Base-by-base conservation (phyloP, 78 protist genomes). In the Dictyostelium intermedium region DNA sequence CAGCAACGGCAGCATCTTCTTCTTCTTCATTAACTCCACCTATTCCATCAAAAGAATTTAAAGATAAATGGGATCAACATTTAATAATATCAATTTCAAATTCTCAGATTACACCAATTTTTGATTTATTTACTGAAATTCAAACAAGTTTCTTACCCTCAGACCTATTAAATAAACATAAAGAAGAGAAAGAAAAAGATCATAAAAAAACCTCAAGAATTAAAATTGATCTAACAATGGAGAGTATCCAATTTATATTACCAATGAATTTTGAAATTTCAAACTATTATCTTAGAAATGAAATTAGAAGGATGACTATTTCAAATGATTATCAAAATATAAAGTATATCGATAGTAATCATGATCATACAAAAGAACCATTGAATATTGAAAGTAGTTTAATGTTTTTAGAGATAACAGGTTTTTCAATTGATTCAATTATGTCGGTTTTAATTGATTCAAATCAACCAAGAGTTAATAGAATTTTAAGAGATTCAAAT, bases 101-200 rank as follows among this genome's bases (percentile, higher is more conserved):
- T 60, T 8, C 43, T 16, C 63, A 61, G 37, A 61, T 87, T 16
- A 43, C 50, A 16, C 93, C 93, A 34, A 41, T 87, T 13, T 87
- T 87, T 30, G 85, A 87, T 87, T 43, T 87, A 27, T 61, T 87
- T 13, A n/a, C 93, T 25, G 93, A 76, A 9, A 61, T 85, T 13
- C 83, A 85, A 76, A 45, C 60, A 3, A 50, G 78, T 37, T 39
- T 72, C 79, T 72, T 72, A 72, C 79, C 79, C 16, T 30, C 74
- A 11, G 30, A 23, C 11, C 9, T 66, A 66, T 27, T 66, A 27
- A 23, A 66, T 9, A 27, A 56, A 56, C 66, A 56, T 56, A 56
- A 66, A 66, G 39, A 66, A 4, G 74, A 66, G n/a, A 5, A 66
- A 39, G 45, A n/a, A 0, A 23, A n/a, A 35, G 35, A 13, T 76